Percentiles rank a stretch among this genome's conserved stretches.
Evolutionary conservation across 306 rosid genomes (phyloP).

Genomic region (Glycine latifolia): DNA sequence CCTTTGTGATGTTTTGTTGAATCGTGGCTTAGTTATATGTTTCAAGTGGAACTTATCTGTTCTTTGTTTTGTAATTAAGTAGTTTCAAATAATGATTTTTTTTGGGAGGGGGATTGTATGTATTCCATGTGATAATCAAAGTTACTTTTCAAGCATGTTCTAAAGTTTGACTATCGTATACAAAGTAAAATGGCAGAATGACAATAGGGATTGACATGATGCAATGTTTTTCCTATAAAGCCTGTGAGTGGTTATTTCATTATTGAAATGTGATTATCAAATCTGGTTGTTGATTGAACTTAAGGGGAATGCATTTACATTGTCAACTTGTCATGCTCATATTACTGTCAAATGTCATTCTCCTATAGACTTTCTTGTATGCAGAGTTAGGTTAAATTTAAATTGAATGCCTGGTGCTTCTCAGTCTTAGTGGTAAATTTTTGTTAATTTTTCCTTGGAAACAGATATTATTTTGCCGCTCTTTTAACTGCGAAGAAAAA

Average conservation of each 20-base stretch:
- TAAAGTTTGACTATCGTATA: no score
- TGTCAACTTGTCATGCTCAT: not conserved
- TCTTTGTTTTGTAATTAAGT: constrained; percentile 1
- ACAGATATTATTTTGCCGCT: constrained; percentile 9
- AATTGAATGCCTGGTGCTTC: constrained; percentile 33
- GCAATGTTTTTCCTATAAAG: not conserved
- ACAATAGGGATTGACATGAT: constrained; percentile 21
- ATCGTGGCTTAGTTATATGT: no score
- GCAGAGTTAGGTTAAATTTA: not conserved
- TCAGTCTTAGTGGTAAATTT: not conserved
- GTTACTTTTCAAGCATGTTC: not conserved
- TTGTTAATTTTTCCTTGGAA: not conserved
- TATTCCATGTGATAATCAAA: constrained; percentile 12
- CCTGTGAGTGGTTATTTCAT: not conserved
- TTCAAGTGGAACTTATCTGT: not conserved
- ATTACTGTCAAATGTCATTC: not conserved
- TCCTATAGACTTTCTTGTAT: constrained; percentile 7
- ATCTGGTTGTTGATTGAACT: constrained; percentile 5
- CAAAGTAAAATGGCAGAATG: not conserved
- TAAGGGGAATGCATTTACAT: not conserved
- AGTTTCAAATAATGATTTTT: no score
- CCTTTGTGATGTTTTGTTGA: no score
- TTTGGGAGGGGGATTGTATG: not conserved
- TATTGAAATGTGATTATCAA: constrained; percentile 25
- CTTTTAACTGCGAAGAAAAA: constrained; percentile 10